Percentiles rank a stretch among this genome's conserved stretches.
Conservation (phyloP, 306 rosid species). For the Coriaria nepalensis region DNA sequence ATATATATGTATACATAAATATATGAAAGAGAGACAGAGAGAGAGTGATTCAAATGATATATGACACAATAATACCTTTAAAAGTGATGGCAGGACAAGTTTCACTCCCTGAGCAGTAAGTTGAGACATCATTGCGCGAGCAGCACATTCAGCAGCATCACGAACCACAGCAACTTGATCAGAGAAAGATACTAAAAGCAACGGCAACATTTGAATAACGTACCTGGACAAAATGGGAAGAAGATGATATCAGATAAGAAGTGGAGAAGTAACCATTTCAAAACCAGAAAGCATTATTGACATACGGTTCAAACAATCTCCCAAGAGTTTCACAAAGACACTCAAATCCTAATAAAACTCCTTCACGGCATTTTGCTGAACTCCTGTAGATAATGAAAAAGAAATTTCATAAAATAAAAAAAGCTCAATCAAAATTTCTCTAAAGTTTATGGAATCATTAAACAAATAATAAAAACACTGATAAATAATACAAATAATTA, state of each 20-base stretch:
- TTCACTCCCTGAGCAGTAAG: conserved; percentile 96
- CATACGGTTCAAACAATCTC: conserved; percentile 89
- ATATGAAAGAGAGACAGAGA: no score
- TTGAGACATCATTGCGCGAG: conserved; percentile 98
- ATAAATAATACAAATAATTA: no score
- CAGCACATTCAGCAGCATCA: conserved; percentile 93
- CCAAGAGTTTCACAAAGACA: conserved; percentile 95
- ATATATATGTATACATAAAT: no score
- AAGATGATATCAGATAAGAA: conserved; percentile 7
- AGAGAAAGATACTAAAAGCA: conserved; percentile 88
- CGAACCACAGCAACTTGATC: conserved; percentile 97
- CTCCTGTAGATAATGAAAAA: conserved; percentile 40
- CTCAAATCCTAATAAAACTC: conserved; percentile 90
- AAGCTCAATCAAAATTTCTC: background rate
- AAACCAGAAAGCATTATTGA: background rate
- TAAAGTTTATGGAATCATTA: no score
- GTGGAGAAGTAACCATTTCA: conserved; percentile 8
- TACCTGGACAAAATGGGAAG: conserved; percentile 43
- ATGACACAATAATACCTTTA: conserved; percentile 42
- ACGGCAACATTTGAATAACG: conserved; percentile 83
- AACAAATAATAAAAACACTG: no score
- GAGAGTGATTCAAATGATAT: no score
- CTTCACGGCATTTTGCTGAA: conserved; percentile 90
- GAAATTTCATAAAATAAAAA: background rate
- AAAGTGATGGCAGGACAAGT: conserved; percentile 95